Percentiles rank a stretch among this genome's conserved stretches.
Evolutionary conservation across 2,329 filamentous ascomycete species (phyloP).

Genomic region (Pezicula radicicola): DNA sequence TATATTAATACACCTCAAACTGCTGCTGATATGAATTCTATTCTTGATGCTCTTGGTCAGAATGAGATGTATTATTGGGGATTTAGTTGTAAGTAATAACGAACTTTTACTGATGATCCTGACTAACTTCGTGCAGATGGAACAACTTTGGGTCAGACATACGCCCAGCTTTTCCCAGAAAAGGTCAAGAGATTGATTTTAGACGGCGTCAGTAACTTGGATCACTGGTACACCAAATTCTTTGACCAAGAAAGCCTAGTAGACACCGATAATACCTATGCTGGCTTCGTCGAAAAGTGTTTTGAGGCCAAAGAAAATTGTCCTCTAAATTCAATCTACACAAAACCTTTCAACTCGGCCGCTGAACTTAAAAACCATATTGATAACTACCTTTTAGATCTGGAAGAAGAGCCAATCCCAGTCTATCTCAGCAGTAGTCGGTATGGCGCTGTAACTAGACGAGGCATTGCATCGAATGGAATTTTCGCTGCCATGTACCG

Average conservation of each 20-base stretch:
- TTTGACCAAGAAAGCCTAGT: constrained; percentile 12
- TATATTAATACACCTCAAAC: constrained; percentile 49
- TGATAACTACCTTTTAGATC: constrained; percentile 7
- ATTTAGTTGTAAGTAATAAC: constrained; percentile 28
- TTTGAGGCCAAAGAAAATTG: constrained; percentile 15
- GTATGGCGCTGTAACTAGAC: constrained; percentile 15
- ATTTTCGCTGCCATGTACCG: constrained; percentile 38
- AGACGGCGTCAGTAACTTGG: constrained; percentile 21
- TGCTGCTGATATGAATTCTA: constrained; percentile 48
- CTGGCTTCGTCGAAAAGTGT: constrained; percentile 15
- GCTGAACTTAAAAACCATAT: constrained; percentile 8
- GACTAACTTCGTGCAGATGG: constrained; percentile 24
- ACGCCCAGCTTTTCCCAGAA: constrained; percentile 34
- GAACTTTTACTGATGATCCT: neutral
- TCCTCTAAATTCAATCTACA: constrained; percentile 9
- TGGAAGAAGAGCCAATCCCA: constrained; percentile 16
- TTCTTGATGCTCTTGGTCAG: constrained; percentile 41
- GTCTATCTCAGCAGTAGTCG: constrained; percentile 18
- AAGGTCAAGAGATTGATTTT: constrained; percentile 19
- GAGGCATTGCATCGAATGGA: constrained; percentile 21
- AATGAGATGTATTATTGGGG: constrained; percentile 37
- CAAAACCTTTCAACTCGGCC: constrained; percentile 5
- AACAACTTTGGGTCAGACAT: constrained; percentile 37
- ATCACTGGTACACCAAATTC: constrained; percentile 23
- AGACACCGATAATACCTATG: constrained; percentile 16